These are phyloP conservation scores for Candida tibetensis DNA, from an alignment of 805 yeast species.

Conservation along the genomic window DNA sequence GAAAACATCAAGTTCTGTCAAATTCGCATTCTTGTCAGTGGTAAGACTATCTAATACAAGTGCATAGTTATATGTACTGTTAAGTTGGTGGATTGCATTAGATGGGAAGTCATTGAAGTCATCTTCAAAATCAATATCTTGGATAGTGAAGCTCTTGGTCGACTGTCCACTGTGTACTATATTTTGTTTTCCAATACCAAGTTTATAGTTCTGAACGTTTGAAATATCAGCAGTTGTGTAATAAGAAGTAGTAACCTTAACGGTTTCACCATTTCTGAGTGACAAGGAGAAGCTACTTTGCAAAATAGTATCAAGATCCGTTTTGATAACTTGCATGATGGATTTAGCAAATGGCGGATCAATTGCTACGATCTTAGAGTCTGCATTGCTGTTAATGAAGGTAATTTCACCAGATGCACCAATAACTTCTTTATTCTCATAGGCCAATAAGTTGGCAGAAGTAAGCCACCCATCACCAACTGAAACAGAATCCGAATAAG, in stretches of 20 bases:
- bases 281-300: constrained; percentile 35
- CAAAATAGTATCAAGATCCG: constrained; percentile 31
- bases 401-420: constrained; percentile 38
- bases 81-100: background rate
- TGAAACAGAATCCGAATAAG: constrained; percentile 17
- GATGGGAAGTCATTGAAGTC: background rate
- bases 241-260: constrained; percentile 19
- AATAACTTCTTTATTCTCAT: constrained; percentile 46
- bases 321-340: constrained; percentile 37
- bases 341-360: constrained; percentile 41
- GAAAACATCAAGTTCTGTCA: constrained; percentile 16
- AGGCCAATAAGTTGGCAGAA: constrained; percentile 53
- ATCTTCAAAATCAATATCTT: background rate
- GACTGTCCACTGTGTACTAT: background rate
- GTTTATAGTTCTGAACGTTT: background rate
- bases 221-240: background rate
- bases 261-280: constrained; percentile 35
- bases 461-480: constrained; percentile 58
- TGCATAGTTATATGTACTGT: background rate
- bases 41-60: background rate
- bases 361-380: constrained; percentile 28
- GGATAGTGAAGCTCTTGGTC: background rate
- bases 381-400: constrained; percentile 19
- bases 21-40: background rate
- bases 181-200: background rate